Conservation (phyloP, 495 filamentous ascomycete species). For the Talaromyces wortmannii region DNA sequence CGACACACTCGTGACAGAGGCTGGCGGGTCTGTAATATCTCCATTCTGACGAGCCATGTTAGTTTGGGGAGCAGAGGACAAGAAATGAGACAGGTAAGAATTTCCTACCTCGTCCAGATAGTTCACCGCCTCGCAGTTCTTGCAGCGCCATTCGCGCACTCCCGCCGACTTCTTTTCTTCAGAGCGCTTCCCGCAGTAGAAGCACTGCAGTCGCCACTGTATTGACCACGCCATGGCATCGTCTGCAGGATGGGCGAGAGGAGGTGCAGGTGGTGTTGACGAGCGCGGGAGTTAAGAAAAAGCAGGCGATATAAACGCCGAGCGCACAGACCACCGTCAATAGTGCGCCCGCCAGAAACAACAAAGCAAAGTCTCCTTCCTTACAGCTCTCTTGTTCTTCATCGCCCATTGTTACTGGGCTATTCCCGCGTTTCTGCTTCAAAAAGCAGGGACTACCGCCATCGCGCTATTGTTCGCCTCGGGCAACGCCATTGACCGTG, state of each 20-base stretch:
- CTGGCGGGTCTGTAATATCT: conserved; percentile 81
- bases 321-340: conserved; percentile 3
- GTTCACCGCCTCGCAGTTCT: conserved; percentile 73
- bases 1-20: conserved; percentile 34
- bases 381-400: too few species aligned
- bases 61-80: background rate
- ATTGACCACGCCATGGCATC: conserved; percentile 42
- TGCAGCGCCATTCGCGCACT: conserved; percentile 59
- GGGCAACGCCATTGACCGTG: background rate
- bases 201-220: conserved; percentile 55
- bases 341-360: background rate
- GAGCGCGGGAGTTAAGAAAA: background rate
- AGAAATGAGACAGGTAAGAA: conserved; percentile 14
- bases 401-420: too few species aligned
- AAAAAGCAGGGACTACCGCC: background rate
- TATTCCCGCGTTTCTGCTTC: background rate
- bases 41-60: conserved; percentile 51
- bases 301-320: background rate
- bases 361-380: background rate
- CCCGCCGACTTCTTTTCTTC: conserved; percentile 42
- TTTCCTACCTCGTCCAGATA: conserved; percentile 59
- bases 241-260: conserved; percentile 1
- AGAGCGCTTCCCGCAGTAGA: conserved; percentile 67
- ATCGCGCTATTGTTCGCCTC: background rate
- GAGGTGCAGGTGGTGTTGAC: background rate